Conservation (phyloP, 2,329 filamentous ascomycete species). For the Colletotrichum zoysiae region DNA sequence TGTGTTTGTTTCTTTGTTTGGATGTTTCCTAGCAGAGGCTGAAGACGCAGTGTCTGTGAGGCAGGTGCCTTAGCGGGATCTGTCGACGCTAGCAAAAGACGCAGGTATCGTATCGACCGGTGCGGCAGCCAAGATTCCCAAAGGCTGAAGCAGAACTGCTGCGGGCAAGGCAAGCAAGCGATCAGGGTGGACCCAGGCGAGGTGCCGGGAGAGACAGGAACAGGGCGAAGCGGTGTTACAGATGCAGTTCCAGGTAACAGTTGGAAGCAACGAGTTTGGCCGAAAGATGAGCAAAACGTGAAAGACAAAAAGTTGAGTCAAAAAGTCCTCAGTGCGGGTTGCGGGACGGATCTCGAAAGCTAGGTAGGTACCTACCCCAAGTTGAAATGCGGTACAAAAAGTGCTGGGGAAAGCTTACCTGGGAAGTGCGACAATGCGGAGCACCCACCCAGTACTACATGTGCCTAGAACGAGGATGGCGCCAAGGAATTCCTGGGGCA, state of each 20-base stretch:
- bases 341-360: conserved; percentile 27
- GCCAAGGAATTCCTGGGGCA: conserved; percentile 30
- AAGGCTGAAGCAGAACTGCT: conserved; percentile 11
- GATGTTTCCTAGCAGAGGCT: conserved; percentile 9
- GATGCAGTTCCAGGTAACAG: conserved; percentile 31
- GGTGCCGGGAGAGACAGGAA: conserved; percentile 4
- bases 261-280: conserved; percentile 38
- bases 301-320: background rate
- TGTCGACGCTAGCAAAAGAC: conserved; percentile 17
- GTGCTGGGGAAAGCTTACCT: conserved; percentile 36
- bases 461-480: conserved; percentile 35
- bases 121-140: conserved; percentile 8
- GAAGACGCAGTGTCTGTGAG: conserved; percentile 32
- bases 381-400: conserved; percentile 15
- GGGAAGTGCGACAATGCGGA: conserved; percentile 27
- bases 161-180: conserved; percentile 1
- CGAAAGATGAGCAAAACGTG: conserved; percentile 23
- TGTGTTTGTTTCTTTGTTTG: conserved; percentile 41
- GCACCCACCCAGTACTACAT: conserved; percentile 24
- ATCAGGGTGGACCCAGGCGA: background rate
- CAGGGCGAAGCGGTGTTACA: conserved; percentile 30
- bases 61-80: conserved; percentile 32
- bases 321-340: background rate
- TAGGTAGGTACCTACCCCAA: conserved; percentile 22
- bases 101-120: background rate